Evolutionary conservation across 2,329 filamentous ascomycete species (phyloP), one percentile per base, ranked within the genome.

Genomic region (Albophoma yamanashiensis): DNA sequence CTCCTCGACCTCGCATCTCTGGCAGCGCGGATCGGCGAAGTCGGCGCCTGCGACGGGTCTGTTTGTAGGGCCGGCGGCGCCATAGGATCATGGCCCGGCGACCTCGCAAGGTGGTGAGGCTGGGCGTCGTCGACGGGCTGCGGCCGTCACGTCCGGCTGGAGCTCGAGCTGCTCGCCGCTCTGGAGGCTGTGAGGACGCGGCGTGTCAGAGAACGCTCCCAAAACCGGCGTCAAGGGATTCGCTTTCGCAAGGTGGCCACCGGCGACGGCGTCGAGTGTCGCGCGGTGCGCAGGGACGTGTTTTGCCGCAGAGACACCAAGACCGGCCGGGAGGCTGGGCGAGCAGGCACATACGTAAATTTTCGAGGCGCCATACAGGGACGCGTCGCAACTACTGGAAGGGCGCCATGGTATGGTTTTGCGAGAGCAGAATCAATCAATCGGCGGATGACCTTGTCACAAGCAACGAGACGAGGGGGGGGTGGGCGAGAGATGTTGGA

Each of bases 101-200:
- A 63, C 61, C 59, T 61, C 58, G 62, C 62, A 42, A 60, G 61
- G 59, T 60, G 56, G 27, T 56, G 62, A 58, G 62, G 42, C 56
- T 67, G 63, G 60, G 62, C 57, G 55, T 63, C 63, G 57, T 67
- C 65, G 65, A 67, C 67, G 58, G 61, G 62, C 63, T 45, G 57
- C 58, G 42, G 50, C 38, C 34, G 58, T 34, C 56, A 62, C 58
- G 60, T 47, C 39, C 40, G 60, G 60, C 57, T 42, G 57, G 61
- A 62, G 58, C 60, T 61, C 58, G 59, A 59, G 60, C 39, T 62
- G 60, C 59, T 62, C 61, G 56, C 61, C 55, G 55, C 53, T 43
- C 59, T 52, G 38, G 59, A 58, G 53, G 22, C 56, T 61, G 57
- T 31, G 22, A 43, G 40, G 25, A 36, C 22, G 20, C 43, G 5